These are phyloP conservation scores for Discostella stelligera DNA, from an alignment of 352 stramenopile genomes.

Conservation along the genomic window DNA sequence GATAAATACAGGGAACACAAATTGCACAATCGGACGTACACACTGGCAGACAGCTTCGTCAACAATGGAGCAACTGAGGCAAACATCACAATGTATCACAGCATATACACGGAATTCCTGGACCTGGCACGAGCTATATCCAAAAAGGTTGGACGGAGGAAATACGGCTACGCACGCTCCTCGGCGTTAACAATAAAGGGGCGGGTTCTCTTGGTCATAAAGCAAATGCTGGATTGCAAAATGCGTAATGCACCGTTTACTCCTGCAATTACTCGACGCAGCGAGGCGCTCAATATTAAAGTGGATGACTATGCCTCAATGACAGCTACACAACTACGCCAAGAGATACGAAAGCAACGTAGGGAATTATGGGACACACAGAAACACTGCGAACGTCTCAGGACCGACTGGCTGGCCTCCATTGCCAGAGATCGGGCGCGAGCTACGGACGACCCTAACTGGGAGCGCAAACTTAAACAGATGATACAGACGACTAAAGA, in stretches of 20 bases:
- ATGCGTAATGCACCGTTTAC: neutral
- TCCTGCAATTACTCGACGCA: neutral
- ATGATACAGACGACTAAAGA: slow-evolving; percentile 10
- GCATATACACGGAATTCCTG: slow-evolving; percentile 1
- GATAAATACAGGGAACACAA: neutral
- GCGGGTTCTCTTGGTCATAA: neutral
- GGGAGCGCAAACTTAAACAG: slow-evolving; percentile 17
- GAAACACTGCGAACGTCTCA: slow-evolving; percentile 1
- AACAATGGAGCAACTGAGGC: neutral
- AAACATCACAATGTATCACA: slow-evolving; percentile 1
- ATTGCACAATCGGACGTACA: neutral
- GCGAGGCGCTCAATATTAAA: neutral
- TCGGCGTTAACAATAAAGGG: neutral
- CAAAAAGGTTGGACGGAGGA: neutral
- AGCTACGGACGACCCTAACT: neutral
- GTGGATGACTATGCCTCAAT: neutral
- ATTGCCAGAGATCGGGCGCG: neutral
- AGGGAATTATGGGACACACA: slow-evolving; percentile 25
- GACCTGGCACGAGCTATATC: neutral
- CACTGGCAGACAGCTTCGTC: neutral
- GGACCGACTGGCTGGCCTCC: slow-evolving; percentile 13
- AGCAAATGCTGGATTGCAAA: slow-evolving; percentile 9
- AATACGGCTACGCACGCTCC: slow-evolving; percentile 19
- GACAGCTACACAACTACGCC: neutral
- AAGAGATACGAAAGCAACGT: neutral